Conservation (phyloP, 2,329 filamentous ascomycete species). For the Sphaerulina musiva region DNA sequence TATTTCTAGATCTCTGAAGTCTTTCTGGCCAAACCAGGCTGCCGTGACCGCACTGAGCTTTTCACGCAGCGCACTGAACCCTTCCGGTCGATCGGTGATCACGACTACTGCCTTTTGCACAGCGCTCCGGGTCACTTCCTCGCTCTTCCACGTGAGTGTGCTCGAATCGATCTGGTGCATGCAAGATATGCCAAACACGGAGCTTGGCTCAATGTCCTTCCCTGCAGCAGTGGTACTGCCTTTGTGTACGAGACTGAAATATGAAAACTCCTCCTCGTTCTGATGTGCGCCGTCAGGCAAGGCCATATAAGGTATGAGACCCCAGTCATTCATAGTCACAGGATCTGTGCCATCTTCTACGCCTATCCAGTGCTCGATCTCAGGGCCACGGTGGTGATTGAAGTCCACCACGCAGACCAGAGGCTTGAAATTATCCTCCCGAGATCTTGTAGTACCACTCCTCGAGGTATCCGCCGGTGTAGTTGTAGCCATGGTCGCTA, state of each 20-base stretch:
- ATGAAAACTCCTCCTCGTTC: slow-evolving; percentile 94
- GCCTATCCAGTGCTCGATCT: slow-evolving; percentile 90
- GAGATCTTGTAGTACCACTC: slow-evolving; percentile 1
- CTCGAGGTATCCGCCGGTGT: slow-evolving; percentile 3
- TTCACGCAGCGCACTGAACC: slow-evolving; percentile 84
- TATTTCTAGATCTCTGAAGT: slow-evolving; percentile 89
- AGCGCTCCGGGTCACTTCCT: slow-evolving; percentile 91
- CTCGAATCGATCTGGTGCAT: slow-evolving; percentile 83
- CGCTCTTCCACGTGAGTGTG: slow-evolving; percentile 66
- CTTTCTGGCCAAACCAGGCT: slow-evolving; percentile 93
- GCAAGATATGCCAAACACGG: slow-evolving; percentile 91
- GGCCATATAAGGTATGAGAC: slow-evolving; percentile 90
- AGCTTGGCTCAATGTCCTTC: slow-evolving; percentile 30
- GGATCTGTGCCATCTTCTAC: slow-evolving; percentile 68
- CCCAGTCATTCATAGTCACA: slow-evolving; percentile 79
- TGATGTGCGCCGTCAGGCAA: slow-evolving; percentile 91
- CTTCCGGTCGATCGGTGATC: slow-evolving; percentile 82
- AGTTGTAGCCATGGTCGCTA: slow-evolving; percentile 2
- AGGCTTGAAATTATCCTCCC: slow-evolving; percentile 35
- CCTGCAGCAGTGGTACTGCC: slow-evolving; percentile 28
- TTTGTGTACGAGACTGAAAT: slow-evolving; percentile 72
- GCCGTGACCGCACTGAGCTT: slow-evolving; percentile 83
- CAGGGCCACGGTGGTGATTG: slow-evolving; percentile 63
- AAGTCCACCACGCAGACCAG: slow-evolving; percentile 50
- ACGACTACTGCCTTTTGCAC: slow-evolving; percentile 98